A percentile compares a stretch with the other conserved stretches of the same genome.
These are phyloP conservation scores for Diutina pseudorugosa DNA, from an alignment of 1,139 yeast species.

Conservation along the genomic window DNA sequence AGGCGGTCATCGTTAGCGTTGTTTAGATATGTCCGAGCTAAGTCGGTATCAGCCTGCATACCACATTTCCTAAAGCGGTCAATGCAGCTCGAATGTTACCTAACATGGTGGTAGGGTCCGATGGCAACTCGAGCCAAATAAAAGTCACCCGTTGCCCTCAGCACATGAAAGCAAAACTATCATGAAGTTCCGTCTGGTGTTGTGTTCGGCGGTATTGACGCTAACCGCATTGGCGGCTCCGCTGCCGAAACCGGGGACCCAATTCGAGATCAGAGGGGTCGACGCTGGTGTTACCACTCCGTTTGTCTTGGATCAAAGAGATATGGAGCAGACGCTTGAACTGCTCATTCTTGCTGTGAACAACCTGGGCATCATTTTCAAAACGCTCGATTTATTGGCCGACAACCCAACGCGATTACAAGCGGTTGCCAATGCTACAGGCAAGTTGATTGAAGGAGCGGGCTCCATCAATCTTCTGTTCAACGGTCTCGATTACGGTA, in stretches of 20 bases:
- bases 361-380: slow-evolving; percentile 25
- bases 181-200: not conserved
- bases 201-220: not conserved
- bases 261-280: not conserved
- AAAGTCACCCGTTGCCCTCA: not conserved
- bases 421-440: slow-evolving; percentile 21
- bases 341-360: slow-evolving; percentile 18
- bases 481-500: slow-evolving; percentile 7
- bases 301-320: slow-evolving; percentile 10
- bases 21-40: not conserved
- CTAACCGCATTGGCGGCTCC: not conserved
- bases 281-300: not conserved
- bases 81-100: not conserved
- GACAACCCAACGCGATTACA: slow-evolving; percentile 18
- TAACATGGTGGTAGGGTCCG: not conserved
- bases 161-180: not conserved
- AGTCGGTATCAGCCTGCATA: not conserved
- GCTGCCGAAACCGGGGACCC: not conserved
- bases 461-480: slow-evolving; percentile 7
- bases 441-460: slow-evolving; percentile 7
- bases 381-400: slow-evolving; percentile 24
- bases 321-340: slow-evolving; percentile 13
- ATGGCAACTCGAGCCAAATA: not conserved
- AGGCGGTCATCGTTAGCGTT: not conserved
- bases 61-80: not conserved